These are phyloP conservation scores for Fusarium torreyae DNA, from an alignment of 2,329 filamentous ascomycete species.

Conservation along the genomic window DNA sequence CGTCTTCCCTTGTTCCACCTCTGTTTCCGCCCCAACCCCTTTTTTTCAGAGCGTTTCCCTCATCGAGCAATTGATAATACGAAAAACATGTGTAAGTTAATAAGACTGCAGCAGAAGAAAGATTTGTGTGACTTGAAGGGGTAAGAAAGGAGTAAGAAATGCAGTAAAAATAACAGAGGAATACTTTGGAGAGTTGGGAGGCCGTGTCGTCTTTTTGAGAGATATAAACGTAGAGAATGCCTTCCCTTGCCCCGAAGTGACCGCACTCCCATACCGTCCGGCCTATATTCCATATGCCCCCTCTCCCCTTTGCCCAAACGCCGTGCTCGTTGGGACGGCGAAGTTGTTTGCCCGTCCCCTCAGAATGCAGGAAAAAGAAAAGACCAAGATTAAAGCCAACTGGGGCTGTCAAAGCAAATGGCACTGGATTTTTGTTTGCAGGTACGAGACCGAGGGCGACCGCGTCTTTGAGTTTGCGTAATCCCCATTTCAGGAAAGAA, in stretches of 20 bases:
- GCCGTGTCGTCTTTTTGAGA: conserved; percentile 37
- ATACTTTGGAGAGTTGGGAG: conserved; percentile 33
- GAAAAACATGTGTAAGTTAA: conserved; percentile 26
- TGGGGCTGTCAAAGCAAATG: conserved; percentile 37
- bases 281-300: conserved; percentile 35
- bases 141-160: conserved; percentile 16
- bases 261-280: conserved; percentile 38
- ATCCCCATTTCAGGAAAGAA: conserved; percentile 27
- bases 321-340: conserved; percentile 51
- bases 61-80: conserved; percentile 15
- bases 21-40: background rate
- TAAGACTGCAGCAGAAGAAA: conserved; percentile 26
- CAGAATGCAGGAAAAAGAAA: conserved; percentile 44
- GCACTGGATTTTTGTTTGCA: conserved; percentile 40
- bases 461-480: conserved; percentile 28
- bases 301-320: conserved; percentile 51
- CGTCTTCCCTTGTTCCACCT: background rate
- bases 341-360: conserved; percentile 43
- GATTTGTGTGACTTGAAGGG: conserved; percentile 4
- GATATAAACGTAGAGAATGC: conserved; percentile 30
- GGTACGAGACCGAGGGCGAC: conserved; percentile 28
- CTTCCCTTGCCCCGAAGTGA: conserved; percentile 25
- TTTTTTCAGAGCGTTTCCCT: conserved; percentile 7
- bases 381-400: conserved; percentile 39
- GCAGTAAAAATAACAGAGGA: conserved; percentile 26